These are phyloP conservation scores for Magnolia kwangsiensis DNA, from an alignment of 164 flowering plant species.

Conservation along the genomic window DNA sequence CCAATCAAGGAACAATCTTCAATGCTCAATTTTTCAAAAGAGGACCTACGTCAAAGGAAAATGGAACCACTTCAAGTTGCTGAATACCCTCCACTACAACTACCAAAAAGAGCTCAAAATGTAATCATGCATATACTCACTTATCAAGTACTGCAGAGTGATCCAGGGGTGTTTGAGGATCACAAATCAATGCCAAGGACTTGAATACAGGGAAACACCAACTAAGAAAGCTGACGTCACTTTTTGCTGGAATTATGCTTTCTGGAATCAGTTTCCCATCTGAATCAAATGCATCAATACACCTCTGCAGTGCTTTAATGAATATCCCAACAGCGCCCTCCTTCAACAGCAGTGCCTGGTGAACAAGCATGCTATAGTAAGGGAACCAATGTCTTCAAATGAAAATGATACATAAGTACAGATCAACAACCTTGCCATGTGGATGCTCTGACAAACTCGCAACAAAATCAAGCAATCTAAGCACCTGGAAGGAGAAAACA, in stretches of 20 bases:
- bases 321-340: slow-evolving; percentile 53
- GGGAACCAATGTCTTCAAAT: background rate
- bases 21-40: slow-evolving; percentile 30
- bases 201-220: slow-evolving; percentile 75
- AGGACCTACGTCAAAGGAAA: slow-evolving; percentile 23
- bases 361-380: background rate
- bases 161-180: slow-evolving; percentile 26
- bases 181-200: slow-evolving; percentile 51
- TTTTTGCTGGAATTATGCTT: slow-evolving; percentile 24
- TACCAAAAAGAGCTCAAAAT: background rate
- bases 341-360: slow-evolving; percentile 56
- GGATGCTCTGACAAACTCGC: slow-evolving; percentile 86
- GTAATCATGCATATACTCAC: slow-evolving; percentile 33
- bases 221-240: slow-evolving; percentile 32
- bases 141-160: slow-evolving; percentile 28
- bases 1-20: slow-evolving; percentile 50
- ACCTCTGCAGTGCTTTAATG: slow-evolving; percentile 44
- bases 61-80: background rate
- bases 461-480: slow-evolving; percentile 65
- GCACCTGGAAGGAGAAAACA: slow-evolving; percentile 42
- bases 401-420: background rate
- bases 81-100: background rate
- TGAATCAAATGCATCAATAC: slow-evolving; percentile 30
- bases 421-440: slow-evolving; percentile 52
- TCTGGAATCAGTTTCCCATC: slow-evolving; percentile 44